Base-by-base conservation (phyloP, 1,139 yeast species). In the Candida sp. region DNA sequence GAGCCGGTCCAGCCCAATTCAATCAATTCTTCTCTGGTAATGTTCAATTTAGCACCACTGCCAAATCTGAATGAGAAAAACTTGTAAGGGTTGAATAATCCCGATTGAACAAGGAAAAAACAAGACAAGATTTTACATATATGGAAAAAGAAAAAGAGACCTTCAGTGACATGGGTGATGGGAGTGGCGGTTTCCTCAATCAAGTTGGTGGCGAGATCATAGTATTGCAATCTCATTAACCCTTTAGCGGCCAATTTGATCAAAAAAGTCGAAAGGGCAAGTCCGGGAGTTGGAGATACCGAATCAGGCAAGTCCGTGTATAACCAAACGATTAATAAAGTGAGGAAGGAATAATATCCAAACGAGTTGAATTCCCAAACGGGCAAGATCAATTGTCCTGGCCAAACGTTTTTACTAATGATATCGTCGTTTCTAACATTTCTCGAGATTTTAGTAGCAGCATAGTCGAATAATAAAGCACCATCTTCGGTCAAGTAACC, bases 1-100 rank as follows among this genome's bases (percentile, higher is more conserved):
- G 95, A 77, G 42, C 97, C 96, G 21, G 97, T 89, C 98, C 98
- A 93, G 38, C 98, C 98, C 54, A 90, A 70, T 8, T 66, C 66
- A 39, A 82, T 58, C 54, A 93, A 76, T 51, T 76, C 74, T 21
- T 87, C 89, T 53, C 62, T 66, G 40, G 79, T 67, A 45, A 81
- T 64, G 23, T 69, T 69, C 48, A 59, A 58, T 42, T 61, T 54
- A 47, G 68, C 69, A 39, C 64, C 60, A 33, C 63, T 57, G 33
- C 54, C 45, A 21, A 64, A 55, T 51, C 62, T 64, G 33, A 30
- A 37, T 11, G 34, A 9, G 50, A 63, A 49, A 30, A 70, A 37
- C 45, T 60, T 60, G 44, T 67, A 61, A 22, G 98, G 98, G 66
- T 91, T 91, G 66, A 86, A 77, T 42, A 84, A 66, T 15, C 98